These are phyloP conservation scores for Discostella stelligera DNA, from an alignment of 352 stramenopile species.

Conservation along the genomic window DNA sequence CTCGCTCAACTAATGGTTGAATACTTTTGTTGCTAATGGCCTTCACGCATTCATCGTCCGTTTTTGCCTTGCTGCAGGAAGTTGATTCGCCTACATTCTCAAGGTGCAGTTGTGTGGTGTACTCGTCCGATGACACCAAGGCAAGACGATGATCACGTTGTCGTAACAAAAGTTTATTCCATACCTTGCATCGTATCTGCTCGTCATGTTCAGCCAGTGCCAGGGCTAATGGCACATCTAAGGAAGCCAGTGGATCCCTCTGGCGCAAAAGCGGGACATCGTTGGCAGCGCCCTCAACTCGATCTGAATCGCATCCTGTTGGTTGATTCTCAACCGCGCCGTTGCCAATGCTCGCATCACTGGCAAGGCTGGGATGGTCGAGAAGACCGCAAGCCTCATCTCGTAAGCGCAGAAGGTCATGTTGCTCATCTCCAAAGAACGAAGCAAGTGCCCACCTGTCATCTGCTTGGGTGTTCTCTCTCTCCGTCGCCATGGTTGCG, in stretches of 20 bases:
- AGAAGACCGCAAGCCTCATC: constrained; percentile 26
- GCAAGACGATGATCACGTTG: constrained; percentile 42
- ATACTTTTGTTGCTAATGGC: constrained; percentile 1
- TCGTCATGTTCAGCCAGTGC: constrained; percentile 61
- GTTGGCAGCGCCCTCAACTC: constrained; percentile 25
- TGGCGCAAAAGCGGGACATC: constrained; percentile 1
- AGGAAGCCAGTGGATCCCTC: constrained; percentile 21
- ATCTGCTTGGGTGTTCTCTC: neutral
- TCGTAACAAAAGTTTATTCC: constrained; percentile 43
- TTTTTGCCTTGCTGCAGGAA: neutral
- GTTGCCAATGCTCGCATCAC: no score
- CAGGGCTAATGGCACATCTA: constrained; percentile 33
- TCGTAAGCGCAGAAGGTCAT: constrained; percentile 36
- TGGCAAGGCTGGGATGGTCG: neutral
- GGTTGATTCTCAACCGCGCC: neutral
- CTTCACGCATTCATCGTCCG: neutral
- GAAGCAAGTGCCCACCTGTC: constrained; percentile 37
- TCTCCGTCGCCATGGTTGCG: constrained; percentile 14
- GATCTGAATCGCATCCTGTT: neutral
- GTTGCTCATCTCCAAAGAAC: constrained; percentile 54
- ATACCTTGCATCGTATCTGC: constrained; percentile 53
- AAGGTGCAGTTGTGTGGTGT: constrained; percentile 20
- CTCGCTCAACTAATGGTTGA: constrained; percentile 25
- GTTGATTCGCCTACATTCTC: constrained; percentile 4
- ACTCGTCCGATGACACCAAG: constrained; percentile 51